phyloP scores from a whole-genome alignment of 2,329 filamentous ascomycete genomes.

The Orbilia oligospora region DNA sequence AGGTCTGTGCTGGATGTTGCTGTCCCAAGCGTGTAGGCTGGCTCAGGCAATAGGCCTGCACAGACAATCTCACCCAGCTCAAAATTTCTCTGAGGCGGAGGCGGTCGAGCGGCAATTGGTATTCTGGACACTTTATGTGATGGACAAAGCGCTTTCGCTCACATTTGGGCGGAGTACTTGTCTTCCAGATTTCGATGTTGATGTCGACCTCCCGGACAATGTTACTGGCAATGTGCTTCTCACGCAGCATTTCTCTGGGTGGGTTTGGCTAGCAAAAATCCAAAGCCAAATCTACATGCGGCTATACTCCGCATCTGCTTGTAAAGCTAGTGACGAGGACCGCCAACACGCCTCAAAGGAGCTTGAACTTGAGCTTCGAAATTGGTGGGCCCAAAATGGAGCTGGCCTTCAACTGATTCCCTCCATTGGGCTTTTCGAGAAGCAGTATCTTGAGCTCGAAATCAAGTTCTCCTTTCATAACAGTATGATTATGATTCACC shows the following conservation, averaged over 20 bases:
- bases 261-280: slow-evolving; percentile 73
- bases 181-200: slow-evolving; percentile 75
- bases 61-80: slow-evolving; percentile 67
- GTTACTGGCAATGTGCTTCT: slow-evolving; percentile 68
- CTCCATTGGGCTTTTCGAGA: slow-evolving; percentile 62
- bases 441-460: slow-evolving; percentile 65
- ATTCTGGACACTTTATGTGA: slow-evolving; percentile 74
- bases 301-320: slow-evolving; percentile 70
- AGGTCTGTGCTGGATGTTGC: slow-evolving; percentile 76
- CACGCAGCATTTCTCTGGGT: slow-evolving; percentile 69
- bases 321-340: slow-evolving; percentile 67
- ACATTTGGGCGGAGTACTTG: slow-evolving; percentile 74
- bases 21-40: slow-evolving; percentile 73
- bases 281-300: slow-evolving; percentile 75
- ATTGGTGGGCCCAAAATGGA: slow-evolving; percentile 63
- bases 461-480: slow-evolving; percentile 61
- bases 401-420: slow-evolving; percentile 54
- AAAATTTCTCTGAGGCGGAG: slow-evolving; percentile 65
- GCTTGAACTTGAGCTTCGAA: slow-evolving; percentile 62
- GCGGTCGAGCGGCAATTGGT: slow-evolving; percentile 66
- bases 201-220: slow-evolving; percentile 68
- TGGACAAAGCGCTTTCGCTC: slow-evolving; percentile 74
- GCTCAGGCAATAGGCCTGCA: slow-evolving; percentile 77
- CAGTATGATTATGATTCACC: slow-evolving; percentile 59
- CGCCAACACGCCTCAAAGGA: slow-evolving; percentile 66